Evolutionary conservation across 352 stramenopile species (phyloP).

Genomic region (Vaucheria bursata): DNA sequence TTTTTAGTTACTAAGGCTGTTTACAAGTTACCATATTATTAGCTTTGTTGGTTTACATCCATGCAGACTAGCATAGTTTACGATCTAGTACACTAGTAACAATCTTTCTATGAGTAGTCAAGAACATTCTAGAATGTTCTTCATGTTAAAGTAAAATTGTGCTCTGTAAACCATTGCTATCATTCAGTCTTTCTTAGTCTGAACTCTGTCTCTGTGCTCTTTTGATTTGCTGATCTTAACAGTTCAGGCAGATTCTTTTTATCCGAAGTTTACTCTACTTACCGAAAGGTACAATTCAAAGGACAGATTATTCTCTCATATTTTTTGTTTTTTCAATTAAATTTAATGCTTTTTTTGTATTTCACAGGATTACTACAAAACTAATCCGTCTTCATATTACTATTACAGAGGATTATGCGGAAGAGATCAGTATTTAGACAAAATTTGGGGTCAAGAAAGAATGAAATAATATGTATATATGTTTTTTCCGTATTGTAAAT

Average conservation of each 20-base stretch:
- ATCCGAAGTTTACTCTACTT: not conserved
- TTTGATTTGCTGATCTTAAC: not conserved
- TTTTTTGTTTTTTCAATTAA: not conserved
- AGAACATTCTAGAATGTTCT: no score
- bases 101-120: no score
- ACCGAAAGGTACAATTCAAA: not conserved
- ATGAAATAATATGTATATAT: no score
- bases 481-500: no score
- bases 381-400: not conserved
- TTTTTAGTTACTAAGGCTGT: no score
- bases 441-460: not conserved
- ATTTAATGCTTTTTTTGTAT: not conserved
- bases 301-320: not conserved
- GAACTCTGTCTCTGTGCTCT: not conserved
- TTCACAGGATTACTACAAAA: constrained; percentile 5
- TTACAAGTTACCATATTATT: no score
- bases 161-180: no score
- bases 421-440: constrained; percentile 1
- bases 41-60: no score
- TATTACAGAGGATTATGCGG: constrained; percentile 10
- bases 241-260: not conserved
- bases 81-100: no score
- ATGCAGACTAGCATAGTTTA: no score
- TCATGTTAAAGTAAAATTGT: no score
- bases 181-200: not conserved